Percentiles rank a stretch among this genome's conserved stretches.
These are phyloP conservation scores for Nakazawaea holstii DNA, from an alignment of 805 yeast species.

Conservation along the genomic window DNA sequence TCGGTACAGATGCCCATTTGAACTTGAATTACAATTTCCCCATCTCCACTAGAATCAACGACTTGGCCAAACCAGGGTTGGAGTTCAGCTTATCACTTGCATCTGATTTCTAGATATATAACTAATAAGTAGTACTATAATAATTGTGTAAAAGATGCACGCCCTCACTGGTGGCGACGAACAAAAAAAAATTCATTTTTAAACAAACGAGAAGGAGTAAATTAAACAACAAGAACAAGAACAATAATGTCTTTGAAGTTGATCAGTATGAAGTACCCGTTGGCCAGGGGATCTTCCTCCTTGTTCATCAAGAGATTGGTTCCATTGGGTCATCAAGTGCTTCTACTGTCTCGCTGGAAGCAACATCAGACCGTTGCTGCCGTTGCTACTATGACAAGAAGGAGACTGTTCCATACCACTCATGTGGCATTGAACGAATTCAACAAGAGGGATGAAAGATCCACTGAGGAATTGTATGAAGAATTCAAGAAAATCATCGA, in stretches of 20 bases:
- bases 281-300: neutral
- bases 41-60: slow-evolving; percentile 43
- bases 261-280: neutral
- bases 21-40: slow-evolving; percentile 65
- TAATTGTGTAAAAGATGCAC: neutral
- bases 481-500: slow-evolving; percentile 9
- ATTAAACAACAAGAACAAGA: neutral
- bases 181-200: neutral
- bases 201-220: neutral
- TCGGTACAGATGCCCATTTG: slow-evolving; percentile 56
- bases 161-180: neutral
- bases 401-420: slow-evolving; percentile 13
- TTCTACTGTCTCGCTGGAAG: neutral
- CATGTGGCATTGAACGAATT: slow-evolving; percentile 3
- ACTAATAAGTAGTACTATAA: no score
- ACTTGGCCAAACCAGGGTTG: slow-evolving; percentile 54
- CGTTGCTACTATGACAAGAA: neutral
- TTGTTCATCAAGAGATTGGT: neutral
- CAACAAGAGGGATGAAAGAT: neutral
- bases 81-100: slow-evolving; percentile 22
- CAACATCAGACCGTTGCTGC: neutral
- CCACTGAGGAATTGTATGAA: slow-evolving; percentile 5
- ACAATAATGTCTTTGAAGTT: neutral
- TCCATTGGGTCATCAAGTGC: neutral
- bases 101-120: slow-evolving; percentile 21